A percentile compares a stretch with the other conserved stretches of the same genome.
Evolutionary conservation across 192 early-diverging fungal genomes (phyloP).

Genomic region (Backusella circina): DNA sequence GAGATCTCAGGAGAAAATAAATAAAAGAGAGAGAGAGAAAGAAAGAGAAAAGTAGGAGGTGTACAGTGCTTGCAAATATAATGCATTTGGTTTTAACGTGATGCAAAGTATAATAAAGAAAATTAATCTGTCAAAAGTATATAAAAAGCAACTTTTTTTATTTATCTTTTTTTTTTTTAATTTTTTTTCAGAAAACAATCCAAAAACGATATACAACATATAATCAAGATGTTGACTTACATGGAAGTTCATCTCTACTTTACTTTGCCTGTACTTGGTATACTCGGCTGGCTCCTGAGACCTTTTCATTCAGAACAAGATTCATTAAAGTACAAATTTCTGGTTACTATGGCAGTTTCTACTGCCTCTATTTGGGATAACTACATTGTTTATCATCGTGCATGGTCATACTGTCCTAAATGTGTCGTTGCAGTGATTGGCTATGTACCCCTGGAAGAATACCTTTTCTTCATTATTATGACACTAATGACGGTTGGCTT

Average conservation of each 20-base stretch:
- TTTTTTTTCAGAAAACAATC: neutral
- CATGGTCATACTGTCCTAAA: constrained; percentile 47
- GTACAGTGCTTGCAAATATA: neutral
- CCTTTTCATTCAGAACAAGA: constrained; percentile 34
- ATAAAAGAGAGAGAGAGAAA: neutral
- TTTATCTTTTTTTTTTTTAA: neutral
- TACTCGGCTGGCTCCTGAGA: constrained; percentile 20
- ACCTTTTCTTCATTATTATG: constrained; percentile 56
- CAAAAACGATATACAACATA: neutral
- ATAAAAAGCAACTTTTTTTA: constrained; percentile 9
- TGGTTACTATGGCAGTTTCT: constrained; percentile 33
- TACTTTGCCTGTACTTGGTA: constrained; percentile 41
- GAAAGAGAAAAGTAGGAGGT: neutral
- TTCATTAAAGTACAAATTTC: constrained; percentile 29
- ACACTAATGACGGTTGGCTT: constrained; percentile 40
- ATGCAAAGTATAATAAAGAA: neutral
- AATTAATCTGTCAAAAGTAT: neutral
- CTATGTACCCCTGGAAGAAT: constrained; percentile 58
- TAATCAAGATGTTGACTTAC: constrained; percentile 41
- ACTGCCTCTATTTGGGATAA: constrained; percentile 58
- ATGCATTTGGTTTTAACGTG: neutral
- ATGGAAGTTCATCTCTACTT: constrained; percentile 47
- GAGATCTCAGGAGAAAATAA: neutral
- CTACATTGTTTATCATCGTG: constrained; percentile 48
- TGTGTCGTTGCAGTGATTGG: constrained; percentile 51